Base-by-base conservation (phyloP, 441 rosid genomes). In the Kokia cookei region DNA sequence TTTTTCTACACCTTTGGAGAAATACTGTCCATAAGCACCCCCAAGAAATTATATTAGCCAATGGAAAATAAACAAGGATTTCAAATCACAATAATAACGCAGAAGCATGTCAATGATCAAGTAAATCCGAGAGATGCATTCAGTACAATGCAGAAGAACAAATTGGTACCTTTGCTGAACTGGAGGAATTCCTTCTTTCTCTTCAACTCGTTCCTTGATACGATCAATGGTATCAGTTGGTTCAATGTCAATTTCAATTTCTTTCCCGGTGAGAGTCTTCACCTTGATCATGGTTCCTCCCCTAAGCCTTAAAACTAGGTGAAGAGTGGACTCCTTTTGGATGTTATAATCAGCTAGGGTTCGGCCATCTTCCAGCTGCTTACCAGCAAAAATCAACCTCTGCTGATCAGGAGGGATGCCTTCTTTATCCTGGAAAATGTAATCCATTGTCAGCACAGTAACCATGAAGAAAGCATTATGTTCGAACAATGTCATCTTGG, bases 341-440 rank as follows among this genome's bases (percentile, higher is more conserved):
- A 69, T 69, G 47, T 69, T 69, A n/a, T 69, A 69, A 29, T 70
- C 74, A 19, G 54, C 53, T 22, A 71, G 65, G 2, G 65, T 71
- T 40, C 65, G 65, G 55, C 74, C 74, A 58, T 71, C 74, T 71
- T 71, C 74, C 19, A 71, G 37, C 24, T 71, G 74, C 51, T 71
- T 71, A 12, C 74, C 74, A 24, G 74, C 65, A 42, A 71, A 71
- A 26, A 71, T 71, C 74, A 71, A 71, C 65, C 74, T 19, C 65
- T 71, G 65, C 65, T 71, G 74, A 58, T 71, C 65, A 71, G 74
- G 65, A 71, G 74, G 74, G 42, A 71, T 71, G 53, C 65, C 65
- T 43, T 71, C 74, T 43, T 71, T 71, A 26, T 71, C 93, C 85
- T 84, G 2, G 42, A 71, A 40, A 17, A 17, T 7, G 22, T 54